phyloP scores from a whole-genome alignment of 1,139 yeast species.

The Saccharomyces hybrid region DNA sequence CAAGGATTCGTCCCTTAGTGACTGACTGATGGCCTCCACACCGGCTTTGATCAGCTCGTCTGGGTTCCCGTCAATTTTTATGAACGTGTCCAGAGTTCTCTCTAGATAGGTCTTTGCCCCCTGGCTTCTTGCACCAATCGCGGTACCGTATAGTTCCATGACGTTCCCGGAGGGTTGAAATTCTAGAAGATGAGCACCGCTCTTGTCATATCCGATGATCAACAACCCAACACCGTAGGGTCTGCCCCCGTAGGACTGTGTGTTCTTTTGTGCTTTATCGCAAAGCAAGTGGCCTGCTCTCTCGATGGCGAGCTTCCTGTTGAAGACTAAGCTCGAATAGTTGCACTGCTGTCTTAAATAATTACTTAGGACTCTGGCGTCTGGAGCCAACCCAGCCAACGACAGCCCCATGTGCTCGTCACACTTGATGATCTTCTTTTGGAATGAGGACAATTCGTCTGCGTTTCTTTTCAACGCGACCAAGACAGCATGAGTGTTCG shows the following conservation, averaged over 20 bases:
- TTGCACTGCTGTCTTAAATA: slow-evolving; percentile 86
- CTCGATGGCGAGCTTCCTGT: slow-evolving; percentile 78
- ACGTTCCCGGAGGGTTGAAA: slow-evolving; percentile 95
- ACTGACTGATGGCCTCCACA: slow-evolving; percentile 85
- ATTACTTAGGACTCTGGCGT: slow-evolving; percentile 87
- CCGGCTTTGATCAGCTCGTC: slow-evolving; percentile 83
- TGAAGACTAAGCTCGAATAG: slow-evolving; percentile 76
- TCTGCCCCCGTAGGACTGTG: slow-evolving; percentile 92
- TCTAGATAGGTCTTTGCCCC: slow-evolving; percentile 95
- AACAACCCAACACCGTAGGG: slow-evolving; percentile 96
- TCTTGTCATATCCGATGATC: slow-evolving; percentile 86
- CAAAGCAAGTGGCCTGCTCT: slow-evolving; percentile 83
- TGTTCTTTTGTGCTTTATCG: slow-evolving; percentile 93
- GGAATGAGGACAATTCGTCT: slow-evolving; percentile 94
- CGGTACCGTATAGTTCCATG: slow-evolving; percentile 84
- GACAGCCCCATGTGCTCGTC: slow-evolving; percentile 94
- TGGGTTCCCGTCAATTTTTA: slow-evolving; percentile 43
- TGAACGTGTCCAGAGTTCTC: slow-evolving; percentile 65
- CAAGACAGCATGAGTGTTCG: slow-evolving; percentile 78
- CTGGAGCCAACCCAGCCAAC: slow-evolving; percentile 96
- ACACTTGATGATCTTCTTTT: slow-evolving; percentile 82
- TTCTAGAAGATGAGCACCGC: slow-evolving; percentile 90
- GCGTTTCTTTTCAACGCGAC: slow-evolving; percentile 94
- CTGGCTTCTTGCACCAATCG: slow-evolving; percentile 97
- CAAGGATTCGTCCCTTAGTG: slow-evolving; percentile 89